Conservation (phyloP, 305 asterid species). For the Rubia peregrina region DNA sequence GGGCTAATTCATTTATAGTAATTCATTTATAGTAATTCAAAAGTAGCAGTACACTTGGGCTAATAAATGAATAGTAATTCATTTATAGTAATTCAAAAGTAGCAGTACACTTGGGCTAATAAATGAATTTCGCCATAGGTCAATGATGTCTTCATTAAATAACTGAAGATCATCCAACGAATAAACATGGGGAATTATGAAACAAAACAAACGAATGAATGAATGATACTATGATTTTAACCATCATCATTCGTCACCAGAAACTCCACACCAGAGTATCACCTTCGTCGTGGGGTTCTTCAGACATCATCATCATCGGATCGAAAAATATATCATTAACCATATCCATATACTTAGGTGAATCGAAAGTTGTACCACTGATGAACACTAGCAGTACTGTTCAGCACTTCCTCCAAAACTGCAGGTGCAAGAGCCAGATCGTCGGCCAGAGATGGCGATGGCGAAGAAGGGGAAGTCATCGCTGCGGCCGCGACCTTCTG, state of each 20-base stretch:
- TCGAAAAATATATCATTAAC: constrained; percentile 52
- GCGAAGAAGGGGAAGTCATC: neutral
- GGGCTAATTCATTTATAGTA: neutral
- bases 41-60: constrained; percentile 4
- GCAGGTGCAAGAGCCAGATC: constrained; percentile 18
- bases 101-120: constrained; percentile 1
- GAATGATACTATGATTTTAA: neutral
- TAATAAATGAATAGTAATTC: neutral
- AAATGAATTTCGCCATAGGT: constrained; percentile 24
- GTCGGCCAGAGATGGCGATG: constrained; percentile 28
- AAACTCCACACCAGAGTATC: constrained; percentile 68
- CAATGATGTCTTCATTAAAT: constrained; percentile 59
- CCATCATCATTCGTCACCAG: constrained; percentile 26
- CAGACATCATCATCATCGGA: constrained; percentile 36
- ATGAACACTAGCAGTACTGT: constrained; percentile 4
- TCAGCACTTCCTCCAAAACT: constrained; percentile 24
- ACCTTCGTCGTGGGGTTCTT: constrained; percentile 39
- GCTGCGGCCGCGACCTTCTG: constrained; percentile 48
- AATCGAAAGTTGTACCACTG: constrained; percentile 62
- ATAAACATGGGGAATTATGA: constrained; percentile 22
- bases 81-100: too few species aligned
- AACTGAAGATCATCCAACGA: constrained; percentile 51
- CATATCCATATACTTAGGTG: constrained; percentile 56
- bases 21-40: too few species aligned
- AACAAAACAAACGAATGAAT: neutral